These are phyloP conservation scores for Nakazawaea anatomiae DNA, from an alignment of 805 yeast species.

Conservation along the genomic window DNA sequence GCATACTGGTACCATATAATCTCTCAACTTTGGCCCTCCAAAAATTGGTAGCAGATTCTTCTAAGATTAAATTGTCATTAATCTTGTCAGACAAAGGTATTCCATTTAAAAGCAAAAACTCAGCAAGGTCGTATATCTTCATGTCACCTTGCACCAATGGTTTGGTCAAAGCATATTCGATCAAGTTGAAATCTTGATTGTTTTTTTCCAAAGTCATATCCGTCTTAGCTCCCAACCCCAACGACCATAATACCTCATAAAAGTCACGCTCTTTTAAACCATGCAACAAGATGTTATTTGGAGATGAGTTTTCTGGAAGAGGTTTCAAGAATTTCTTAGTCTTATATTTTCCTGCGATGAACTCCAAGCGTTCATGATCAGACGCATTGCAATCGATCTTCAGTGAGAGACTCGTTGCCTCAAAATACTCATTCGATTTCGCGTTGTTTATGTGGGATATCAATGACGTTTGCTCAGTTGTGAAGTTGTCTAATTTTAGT, in stretches of 20 bases:
- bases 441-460: conserved; percentile 49
- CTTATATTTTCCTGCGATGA: conserved; percentile 61
- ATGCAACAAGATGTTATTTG: conserved; percentile 37
- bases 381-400: conserved; percentile 28
- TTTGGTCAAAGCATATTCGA: conserved; percentile 49
- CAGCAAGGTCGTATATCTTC: conserved; percentile 43
- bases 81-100: conserved; percentile 35
- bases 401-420: conserved; percentile 25
- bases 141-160: conserved; percentile 5
- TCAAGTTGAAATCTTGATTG: conserved; percentile 23
- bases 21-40: conserved; percentile 43
- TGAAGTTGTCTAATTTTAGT: conserved; percentile 65
- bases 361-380: conserved; percentile 46
- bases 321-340: conserved; percentile 37
- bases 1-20: conserved; percentile 16
- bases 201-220: conserved; percentile 32
- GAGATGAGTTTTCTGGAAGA: conserved; percentile 5
- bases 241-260: conserved; percentile 32
- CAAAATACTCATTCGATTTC: conserved; percentile 55
- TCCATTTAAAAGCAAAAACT: conserved; percentile 53
- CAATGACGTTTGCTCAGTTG: conserved; percentile 52
- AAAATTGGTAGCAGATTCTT: conserved; percentile 42
- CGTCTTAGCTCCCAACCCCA: conserved; percentile 44
- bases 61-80: conserved; percentile 29
- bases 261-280: conserved; percentile 47